Evolutionary conservation across 2,329 filamentous ascomycete genomes (phyloP), one percentile per base, ranked within the genome.

Genomic region (Nemania sp.): DNA sequence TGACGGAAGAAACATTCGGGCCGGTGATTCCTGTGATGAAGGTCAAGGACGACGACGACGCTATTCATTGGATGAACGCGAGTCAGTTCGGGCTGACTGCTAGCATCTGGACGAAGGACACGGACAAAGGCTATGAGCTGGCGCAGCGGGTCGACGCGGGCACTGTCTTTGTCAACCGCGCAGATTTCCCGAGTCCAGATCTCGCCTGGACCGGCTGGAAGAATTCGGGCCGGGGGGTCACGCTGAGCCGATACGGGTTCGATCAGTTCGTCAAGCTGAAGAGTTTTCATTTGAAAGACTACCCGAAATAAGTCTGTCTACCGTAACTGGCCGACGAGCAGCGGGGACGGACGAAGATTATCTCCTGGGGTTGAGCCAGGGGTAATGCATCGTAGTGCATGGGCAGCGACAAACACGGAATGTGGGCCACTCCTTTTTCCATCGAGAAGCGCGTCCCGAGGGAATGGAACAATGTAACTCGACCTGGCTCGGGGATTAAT

Each of bases 141-240:
- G 86, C 89, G 40, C 88, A 95, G 57, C 82, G 88, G 52, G 87
- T 98, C 49, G 93, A 97, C 74, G 93, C 94, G 47, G 94, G 94
- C 43, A 98, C 94, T 1, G 93, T 97, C 50, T 98, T 97, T 78
- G 91, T 98, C 70, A 98, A 98, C 76, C 86, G 94, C 70, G 92
- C 91, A 72, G 94, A 98, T 76, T 98, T 87, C 75, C 94, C 94
- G 49, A 92, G 89, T 74, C 92, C 94, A 64, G 92, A 96, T 76
- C 85, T 96, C 67, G 92, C 92, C n/a, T 96, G 92, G 92, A 95
- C 93, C 2, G 94, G 94, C 11, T 97, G 92, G 92, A 98, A 98
- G 81, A 92, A 97, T 75, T 97, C 92, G 62, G 94, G 94, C 66
- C 93, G 91, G 76, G 94, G 94, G 20, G 89, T 93, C 69, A 97